Evolutionary conservation across 1,284 basidiomycete species (phyloP), one percentile per base, ranked within the genome.

Genomic region (Trametes hirsuta): DNA sequence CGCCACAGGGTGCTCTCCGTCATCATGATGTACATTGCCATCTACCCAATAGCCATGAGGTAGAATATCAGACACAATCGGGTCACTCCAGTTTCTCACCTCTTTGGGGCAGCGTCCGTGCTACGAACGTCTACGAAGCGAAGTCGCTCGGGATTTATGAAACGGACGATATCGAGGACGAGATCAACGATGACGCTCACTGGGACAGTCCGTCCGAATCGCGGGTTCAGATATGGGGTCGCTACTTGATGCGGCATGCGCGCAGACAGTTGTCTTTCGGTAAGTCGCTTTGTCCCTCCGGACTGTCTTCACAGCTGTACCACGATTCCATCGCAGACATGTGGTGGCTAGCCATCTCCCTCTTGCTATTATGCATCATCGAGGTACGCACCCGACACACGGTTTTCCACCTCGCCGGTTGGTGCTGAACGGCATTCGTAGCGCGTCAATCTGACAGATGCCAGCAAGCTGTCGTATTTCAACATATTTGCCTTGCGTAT

Each of bases 111-210:
- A 90, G 90, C 66, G 93, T 99, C 10, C 91, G 96, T n/a, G 87
- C 93, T n/a, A 98, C 97, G 21, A 98, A 98, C 74, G 97, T 98
- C 0, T 98, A 98, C 74, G 97, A 99, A 73, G 95, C 98, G 69
- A 86, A 85, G 60, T 91, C 91, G 0, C 79, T 95, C 12, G 94
- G 94, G 1, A 77, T 96, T 37, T 95, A 87, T 69, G 76, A 79
- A 12, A 77, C 83, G 8, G 77, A 82, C 0, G 77, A 82, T 1
- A 72, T 74, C 2, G 77, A 79, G 1, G 80, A 81, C n/a, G 81
- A 85, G 72, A 44, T 68, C 60, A 64, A 63, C 48, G 72, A 73
- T 6, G 73, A 75, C 8, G 81, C 84, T 0, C 60, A 60, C 22
- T 64, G 61, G 65, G 61, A 61, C 30, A 39, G 42, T n/a, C 66